These are phyloP conservation scores for Magnusiomyces starmeri DNA, from an alignment of 1,139 yeast genomes.

Conservation along the genomic window DNA sequence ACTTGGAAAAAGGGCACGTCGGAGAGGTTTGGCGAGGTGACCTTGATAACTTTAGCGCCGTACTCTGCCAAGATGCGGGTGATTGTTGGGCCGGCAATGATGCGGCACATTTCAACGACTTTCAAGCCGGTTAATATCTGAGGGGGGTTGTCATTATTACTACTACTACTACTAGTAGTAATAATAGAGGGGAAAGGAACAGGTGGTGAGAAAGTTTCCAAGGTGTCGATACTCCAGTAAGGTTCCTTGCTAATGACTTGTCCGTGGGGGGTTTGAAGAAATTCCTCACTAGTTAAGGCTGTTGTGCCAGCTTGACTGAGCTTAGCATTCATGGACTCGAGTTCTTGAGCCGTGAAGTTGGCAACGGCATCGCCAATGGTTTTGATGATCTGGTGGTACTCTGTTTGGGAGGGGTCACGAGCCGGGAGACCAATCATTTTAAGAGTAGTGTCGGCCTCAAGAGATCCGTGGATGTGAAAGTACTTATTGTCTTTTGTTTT, in stretches of 20 bases:
- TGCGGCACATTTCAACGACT: conserved; percentile 34
- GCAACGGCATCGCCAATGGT: conserved; percentile 29
- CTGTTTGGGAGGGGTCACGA: conserved; percentile 25
- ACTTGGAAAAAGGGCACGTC: conserved; percentile 36
- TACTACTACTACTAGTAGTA: no score
- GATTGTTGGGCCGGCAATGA: conserved; percentile 36
- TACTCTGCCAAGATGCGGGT: conserved; percentile 33
- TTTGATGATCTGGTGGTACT: conserved; percentile 28
- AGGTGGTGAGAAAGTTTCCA: conserved; percentile 29
- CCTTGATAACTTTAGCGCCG: conserved; percentile 34
- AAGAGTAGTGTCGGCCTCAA: conserved; percentile 33
- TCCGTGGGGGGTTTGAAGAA: conserved; percentile 32
- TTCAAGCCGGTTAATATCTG: conserved; percentile 32
- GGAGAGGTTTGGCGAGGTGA: conserved; percentile 30
- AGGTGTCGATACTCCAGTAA: conserved; percentile 25
- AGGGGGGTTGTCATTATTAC: conserved; percentile 11
- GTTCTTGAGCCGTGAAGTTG: conserved; percentile 26
- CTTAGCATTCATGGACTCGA: conserved; percentile 24
- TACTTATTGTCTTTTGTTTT: conserved; percentile 32
- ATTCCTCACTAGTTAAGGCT: conserved; percentile 30
- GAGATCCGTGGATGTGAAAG: conserved; percentile 35
- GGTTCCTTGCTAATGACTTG: conserved; percentile 25
- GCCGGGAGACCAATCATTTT: conserved; percentile 36
- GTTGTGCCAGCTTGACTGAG: conserved; percentile 33
- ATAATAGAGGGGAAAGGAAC: conserved; percentile 22